Base-by-base conservation (phyloP, 2,329 filamentous ascomycete genomes). In the Penicillium sp. region DNA sequence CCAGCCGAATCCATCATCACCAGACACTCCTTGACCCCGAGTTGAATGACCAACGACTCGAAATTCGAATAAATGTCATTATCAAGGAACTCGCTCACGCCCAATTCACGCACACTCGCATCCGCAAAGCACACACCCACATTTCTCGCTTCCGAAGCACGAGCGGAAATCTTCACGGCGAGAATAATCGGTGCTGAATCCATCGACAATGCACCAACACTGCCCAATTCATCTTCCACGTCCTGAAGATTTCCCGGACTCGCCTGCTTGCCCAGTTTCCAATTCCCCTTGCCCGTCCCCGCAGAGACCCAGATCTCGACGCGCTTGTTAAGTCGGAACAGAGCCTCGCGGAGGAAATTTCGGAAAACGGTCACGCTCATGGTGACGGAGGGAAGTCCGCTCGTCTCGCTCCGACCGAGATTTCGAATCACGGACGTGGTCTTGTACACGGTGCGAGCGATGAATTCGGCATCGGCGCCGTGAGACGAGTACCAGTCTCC, bases 11-110 rank as follows among this genome's bases (percentile, higher is more conserved):
- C 90, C 18, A 82, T 72, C 60, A 89, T 86, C n/a, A 98, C 72
- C 28, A 98, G 73, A 62, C 90, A 96, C 68, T 98, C 93, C 65
- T 90, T 93, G 18, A 96, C 89, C 5, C 93, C 93, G 3, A 98
- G 81, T 66, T 98, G 94, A 57, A 98, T 98, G 45, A 98, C 81
- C 13, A 98, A 78, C 3, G 90, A 90, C 72, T 98, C 93, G 57
- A 98, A 94, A 67, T 98, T 98, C 45, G 91, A 97, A 73, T 94
- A 98, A 8, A 96, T 77, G 65, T 98, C 93, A 64, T 97, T 98
- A 76, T 98, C 93, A n/a, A 95, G 80, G 57, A 98, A 98, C 66
- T 98, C 94, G 75, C 88, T 95, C 46, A 98, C 90, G 7, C 93
- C 93, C 2, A 98, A 79, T 73, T 98, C 93, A 44, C 93, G 81